phyloP scores from a whole-genome alignment of 768 basidiomycete genomes.

The Clitopilus passeckerianus region DNA sequence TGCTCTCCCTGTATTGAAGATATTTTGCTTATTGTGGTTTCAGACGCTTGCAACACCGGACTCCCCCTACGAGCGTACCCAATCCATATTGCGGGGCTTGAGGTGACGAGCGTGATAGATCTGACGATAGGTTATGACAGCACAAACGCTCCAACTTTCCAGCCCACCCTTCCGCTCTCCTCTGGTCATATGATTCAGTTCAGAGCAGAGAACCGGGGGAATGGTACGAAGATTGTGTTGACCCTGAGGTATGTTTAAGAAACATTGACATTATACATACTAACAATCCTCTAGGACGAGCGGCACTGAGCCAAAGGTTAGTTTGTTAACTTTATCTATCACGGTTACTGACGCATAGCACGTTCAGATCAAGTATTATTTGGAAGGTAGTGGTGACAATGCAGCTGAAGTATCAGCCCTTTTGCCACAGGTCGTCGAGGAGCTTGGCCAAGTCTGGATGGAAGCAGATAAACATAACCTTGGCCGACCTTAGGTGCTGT shows the following conservation, averaged over 20 bases:
- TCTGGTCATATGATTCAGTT: slow-evolving; percentile 88
- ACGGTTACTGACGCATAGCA: slow-evolving; percentile 9
- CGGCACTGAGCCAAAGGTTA: slow-evolving; percentile 87
- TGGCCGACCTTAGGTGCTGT: slow-evolving; percentile 1
- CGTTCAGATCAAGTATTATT: slow-evolving; percentile 79
- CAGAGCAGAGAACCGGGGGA: slow-evolving; percentile 38
- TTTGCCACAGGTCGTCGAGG: slow-evolving; percentile 52
- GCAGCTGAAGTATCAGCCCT: slow-evolving; percentile 36
- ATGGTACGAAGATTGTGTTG: slow-evolving; percentile 50
- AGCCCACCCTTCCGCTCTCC: slow-evolving; percentile 63
- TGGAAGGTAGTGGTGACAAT: slow-evolving; percentile 71
- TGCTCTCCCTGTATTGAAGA: slow-evolving; percentile 6
- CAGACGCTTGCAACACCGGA: slow-evolving; percentile 12
- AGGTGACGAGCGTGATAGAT: slow-evolving; percentile 63
- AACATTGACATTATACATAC: not conserved
- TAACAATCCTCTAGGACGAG: slow-evolving; percentile 52
- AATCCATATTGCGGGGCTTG: slow-evolving; percentile 50
- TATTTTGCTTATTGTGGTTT: not conserved
- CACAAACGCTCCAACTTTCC: slow-evolving; percentile 58
- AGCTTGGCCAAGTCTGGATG: slow-evolving; percentile 67
- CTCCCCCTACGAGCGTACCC: slow-evolving; percentile 46
- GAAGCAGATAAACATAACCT: slow-evolving; percentile 42
- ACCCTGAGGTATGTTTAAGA: slow-evolving; percentile 54
- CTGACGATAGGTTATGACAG: slow-evolving; percentile 78
- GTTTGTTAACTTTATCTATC: not conserved